Evolutionary conservation across 352 stramenopile species (phyloP), one percentile per base, ranked within the genome.

Genomic region (Pythium folliculosum): DNA sequence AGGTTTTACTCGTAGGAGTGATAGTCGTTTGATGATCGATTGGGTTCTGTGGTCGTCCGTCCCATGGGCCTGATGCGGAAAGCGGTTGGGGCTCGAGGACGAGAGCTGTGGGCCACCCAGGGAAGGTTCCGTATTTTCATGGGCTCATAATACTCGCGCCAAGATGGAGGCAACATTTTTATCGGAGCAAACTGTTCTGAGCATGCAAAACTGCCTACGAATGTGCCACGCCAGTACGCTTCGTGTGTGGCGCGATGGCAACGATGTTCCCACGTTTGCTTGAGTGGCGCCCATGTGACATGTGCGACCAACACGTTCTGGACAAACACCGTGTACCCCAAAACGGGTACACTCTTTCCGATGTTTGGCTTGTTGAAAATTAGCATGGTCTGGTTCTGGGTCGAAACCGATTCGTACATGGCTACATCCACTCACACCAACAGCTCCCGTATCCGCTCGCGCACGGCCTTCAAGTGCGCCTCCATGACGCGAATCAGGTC

Each of bases 1-100:
- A 45, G 56, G 27, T 55, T 57, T 69, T 65, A 58, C 59, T 48
- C 35, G 37, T 44, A 30, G 37, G 65, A 71, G 58, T 71, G 65
- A 63, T 63, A 22, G 65, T 71, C 57, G 17, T 49, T 71, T 59
- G 57, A 58, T 71, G 63, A 70, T 70, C 55, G 48, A 71, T 21
- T 50, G 37, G 40, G 50, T 65, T 71, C 57, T 60, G 58, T 66
- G 65, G 63, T 65, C 38, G 63, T 45, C 63, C 63, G 54, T 70
- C 63, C 54, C 54, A 64, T 48, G 23, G 45, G 40, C 27, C 63
- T 69, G 52, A 63, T 37, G 30, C 21, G 30, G 48, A 21, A 5
- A 14, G 61, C 43, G 51, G 61, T 61, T 68, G 40, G 51, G 52
- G 43, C n/a, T 51, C 21, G 30, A 52, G 62, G 43, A 38, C 53